Evolutionary conservation across 208 protist genomes (phyloP).

Genomic region (Dictyostelium gargantuum): DNA sequence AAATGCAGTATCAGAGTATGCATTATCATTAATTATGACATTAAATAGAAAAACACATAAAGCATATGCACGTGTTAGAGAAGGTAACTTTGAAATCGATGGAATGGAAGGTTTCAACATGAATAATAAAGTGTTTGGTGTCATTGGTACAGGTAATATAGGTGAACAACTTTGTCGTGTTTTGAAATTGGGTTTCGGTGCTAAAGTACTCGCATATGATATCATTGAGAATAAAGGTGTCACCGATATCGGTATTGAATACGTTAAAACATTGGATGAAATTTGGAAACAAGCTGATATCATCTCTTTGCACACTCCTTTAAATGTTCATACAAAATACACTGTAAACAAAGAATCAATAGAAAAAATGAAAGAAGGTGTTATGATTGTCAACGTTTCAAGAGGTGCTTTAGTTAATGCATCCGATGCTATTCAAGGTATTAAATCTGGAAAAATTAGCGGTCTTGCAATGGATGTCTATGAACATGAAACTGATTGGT

Average conservation of each 20-base stretch:
- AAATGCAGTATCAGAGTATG: constrained; percentile 84
- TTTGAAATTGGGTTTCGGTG: constrained; percentile 72
- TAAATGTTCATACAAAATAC: constrained; percentile 36
- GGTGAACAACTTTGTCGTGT: constrained; percentile 74
- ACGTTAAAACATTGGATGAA: constrained; percentile 77
- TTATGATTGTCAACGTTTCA: constrained; percentile 86
- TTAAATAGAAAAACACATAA: constrained; percentile 74
- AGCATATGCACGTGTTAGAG: constrained; percentile 38
- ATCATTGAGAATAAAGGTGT: constrained; percentile 59
- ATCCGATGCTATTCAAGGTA: constrained; percentile 76
- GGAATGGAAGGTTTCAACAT: constrained; percentile 86
- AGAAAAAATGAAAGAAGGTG: constrained; percentile 81
- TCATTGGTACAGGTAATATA: constrained; percentile 88
- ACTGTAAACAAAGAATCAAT: constrained; percentile 85
- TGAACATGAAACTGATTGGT: constrained; percentile 82
- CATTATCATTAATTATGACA: constrained; percentile 77
- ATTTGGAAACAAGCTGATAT: constrained; percentile 82
- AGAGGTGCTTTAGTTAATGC: constrained; percentile 85
- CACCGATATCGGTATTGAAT: constrained; percentile 56
- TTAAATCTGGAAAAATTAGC: constrained; percentile 80
- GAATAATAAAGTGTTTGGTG: constrained; percentile 81
- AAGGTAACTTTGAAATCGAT: constrained; percentile 82
- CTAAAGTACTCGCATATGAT: constrained; percentile 82
- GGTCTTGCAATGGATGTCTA: constrained; percentile 85
- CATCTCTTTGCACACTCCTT: constrained; percentile 81